A percentile compares a stretch with the other conserved stretches of the same genome.
phyloP scores from a whole-genome alignment of 2,329 filamentous ascomycete genomes.

The Rhynchosporium graminicola region DNA sequence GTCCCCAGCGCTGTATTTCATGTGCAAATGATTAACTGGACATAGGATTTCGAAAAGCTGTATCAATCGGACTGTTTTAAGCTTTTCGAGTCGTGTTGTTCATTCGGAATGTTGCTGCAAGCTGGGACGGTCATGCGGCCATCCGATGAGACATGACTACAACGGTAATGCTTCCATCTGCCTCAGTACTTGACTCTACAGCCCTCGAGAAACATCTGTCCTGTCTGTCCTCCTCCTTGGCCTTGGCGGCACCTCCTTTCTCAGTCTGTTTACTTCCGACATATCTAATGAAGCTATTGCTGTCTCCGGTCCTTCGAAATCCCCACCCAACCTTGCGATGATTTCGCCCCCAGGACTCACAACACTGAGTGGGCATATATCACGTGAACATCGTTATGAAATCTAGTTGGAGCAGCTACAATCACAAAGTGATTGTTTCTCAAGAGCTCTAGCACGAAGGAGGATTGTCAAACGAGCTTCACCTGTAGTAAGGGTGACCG shows the following conservation, averaged over 20 bases:
- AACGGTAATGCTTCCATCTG: background rate
- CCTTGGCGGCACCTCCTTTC: slow-evolving; percentile 21
- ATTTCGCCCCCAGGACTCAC: slow-evolving; percentile 27
- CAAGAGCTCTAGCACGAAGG: slow-evolving; percentile 25
- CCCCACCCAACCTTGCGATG: slow-evolving; percentile 23
- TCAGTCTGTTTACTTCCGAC: slow-evolving; percentile 22
- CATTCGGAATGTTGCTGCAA: background rate
- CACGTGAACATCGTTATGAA: slow-evolving; percentile 24
- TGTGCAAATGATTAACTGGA: slow-evolving; percentile 12
- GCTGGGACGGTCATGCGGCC: slow-evolving; percentile 4
- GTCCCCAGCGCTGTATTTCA: slow-evolving; percentile 5
- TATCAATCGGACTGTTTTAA: slow-evolving; percentile 1
- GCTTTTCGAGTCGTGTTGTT: slow-evolving; percentile 13
- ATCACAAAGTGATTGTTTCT: slow-evolving; percentile 25
- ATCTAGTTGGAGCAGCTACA: slow-evolving; percentile 25
- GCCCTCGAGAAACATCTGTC: slow-evolving; percentile 25
- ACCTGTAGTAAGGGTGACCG: slow-evolving; percentile 26
- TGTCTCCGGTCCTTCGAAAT: slow-evolving; percentile 24
- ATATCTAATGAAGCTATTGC: slow-evolving; percentile 22
- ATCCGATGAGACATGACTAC: background rate
- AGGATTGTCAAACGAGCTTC: slow-evolving; percentile 26
- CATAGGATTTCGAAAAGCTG: slow-evolving; percentile 4
- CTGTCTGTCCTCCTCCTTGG: slow-evolving; percentile 3
- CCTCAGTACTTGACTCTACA: slow-evolving; percentile 15
- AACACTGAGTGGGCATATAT: slow-evolving; percentile 26